These are phyloP conservation scores for Byssoonygena ceratinophila DNA, from an alignment of 2,329 filamentous ascomycete genomes.

Conservation along the genomic window DNA sequence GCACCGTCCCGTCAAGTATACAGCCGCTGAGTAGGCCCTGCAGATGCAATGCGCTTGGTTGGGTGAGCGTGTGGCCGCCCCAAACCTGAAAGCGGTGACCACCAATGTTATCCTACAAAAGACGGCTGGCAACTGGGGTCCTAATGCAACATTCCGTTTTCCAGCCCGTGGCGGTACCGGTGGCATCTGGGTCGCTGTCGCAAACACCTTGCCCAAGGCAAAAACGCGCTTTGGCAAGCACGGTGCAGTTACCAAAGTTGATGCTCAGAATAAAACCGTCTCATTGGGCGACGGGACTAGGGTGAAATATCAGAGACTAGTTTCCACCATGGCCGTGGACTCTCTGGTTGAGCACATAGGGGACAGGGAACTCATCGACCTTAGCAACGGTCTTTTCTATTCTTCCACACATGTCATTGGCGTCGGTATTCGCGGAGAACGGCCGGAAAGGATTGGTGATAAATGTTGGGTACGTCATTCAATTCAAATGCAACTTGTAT, in stretches of 20 bases:
- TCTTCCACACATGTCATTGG: constrained; percentile 95
- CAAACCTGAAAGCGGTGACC: constrained; percentile 85
- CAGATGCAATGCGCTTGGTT: constrained; percentile 99
- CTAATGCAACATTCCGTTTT: constrained; percentile 97
- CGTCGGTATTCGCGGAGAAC: constrained; percentile 81
- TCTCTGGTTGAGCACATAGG: constrained; percentile 76
- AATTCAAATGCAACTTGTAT: not conserved
- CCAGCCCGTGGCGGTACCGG: constrained; percentile 90
- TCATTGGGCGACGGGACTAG: constrained; percentile 74
- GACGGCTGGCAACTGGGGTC: constrained; percentile 93
- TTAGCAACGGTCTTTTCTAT: constrained; percentile 90
- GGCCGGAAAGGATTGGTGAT: constrained; percentile 92
- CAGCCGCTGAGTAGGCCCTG: not conserved
- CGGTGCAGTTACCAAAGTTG: constrained; percentile 73
- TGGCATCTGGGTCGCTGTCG: constrained; percentile 97
- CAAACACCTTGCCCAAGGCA: constrained; percentile 80
- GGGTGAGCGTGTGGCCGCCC: constrained; percentile 93
- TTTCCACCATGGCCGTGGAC: constrained; percentile 96
- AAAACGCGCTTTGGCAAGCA: constrained; percentile 84
- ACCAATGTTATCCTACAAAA: constrained; percentile 94
- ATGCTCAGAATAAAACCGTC: constrained; percentile 75
- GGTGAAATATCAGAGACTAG: constrained; percentile 79
- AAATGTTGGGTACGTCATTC: constrained; percentile 87
- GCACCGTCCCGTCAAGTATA: not conserved
- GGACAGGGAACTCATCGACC: constrained; percentile 67